Conservation (phyloP, 2,329 filamentous ascomycete genomes). For the Sordariomycetes sp. region DNA sequence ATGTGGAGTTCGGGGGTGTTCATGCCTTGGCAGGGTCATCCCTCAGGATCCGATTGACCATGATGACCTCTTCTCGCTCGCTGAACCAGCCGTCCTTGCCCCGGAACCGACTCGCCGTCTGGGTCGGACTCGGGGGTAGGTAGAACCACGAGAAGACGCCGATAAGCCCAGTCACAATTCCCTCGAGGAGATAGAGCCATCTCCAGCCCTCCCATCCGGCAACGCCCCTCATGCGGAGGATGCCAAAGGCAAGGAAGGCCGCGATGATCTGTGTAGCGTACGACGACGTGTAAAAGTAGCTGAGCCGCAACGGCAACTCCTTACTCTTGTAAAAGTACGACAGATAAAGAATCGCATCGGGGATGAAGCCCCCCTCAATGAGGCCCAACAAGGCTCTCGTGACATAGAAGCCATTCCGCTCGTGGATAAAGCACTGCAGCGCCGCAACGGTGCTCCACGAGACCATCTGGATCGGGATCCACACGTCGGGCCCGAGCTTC, state of each 20-base stretch:
- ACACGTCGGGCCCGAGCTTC: conserved; percentile 42
- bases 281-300: conserved; percentile 27
- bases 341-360: conserved; percentile 26
- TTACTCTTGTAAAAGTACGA: conserved; percentile 28
- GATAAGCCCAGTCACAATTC: conserved; percentile 27
- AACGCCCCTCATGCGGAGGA: conserved; percentile 25
- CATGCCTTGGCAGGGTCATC: conserved; percentile 41
- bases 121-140: conserved; percentile 37
- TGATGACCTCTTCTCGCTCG: conserved; percentile 42
- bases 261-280: conserved; percentile 23
- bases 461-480: conserved; percentile 46
- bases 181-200: conserved; percentile 43
- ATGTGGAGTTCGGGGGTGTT: background rate
- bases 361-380: conserved; percentile 32
- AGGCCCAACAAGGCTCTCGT: conserved; percentile 24
- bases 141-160: conserved; percentile 38
- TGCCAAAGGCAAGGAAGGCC: conserved; percentile 21
- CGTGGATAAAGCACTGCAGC: conserved; percentile 27
- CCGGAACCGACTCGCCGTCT: conserved; percentile 40
- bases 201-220: conserved; percentile 22
- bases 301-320: conserved; percentile 22
- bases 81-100: conserved; percentile 45
- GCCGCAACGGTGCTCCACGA: conserved; percentile 39
- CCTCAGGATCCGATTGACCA: conserved; percentile 43
- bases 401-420: conserved; percentile 22